These are phyloP conservation scores for Daldinia grandis DNA, from an alignment of 495 filamentous ascomycete species.

Conservation along the genomic window DNA sequence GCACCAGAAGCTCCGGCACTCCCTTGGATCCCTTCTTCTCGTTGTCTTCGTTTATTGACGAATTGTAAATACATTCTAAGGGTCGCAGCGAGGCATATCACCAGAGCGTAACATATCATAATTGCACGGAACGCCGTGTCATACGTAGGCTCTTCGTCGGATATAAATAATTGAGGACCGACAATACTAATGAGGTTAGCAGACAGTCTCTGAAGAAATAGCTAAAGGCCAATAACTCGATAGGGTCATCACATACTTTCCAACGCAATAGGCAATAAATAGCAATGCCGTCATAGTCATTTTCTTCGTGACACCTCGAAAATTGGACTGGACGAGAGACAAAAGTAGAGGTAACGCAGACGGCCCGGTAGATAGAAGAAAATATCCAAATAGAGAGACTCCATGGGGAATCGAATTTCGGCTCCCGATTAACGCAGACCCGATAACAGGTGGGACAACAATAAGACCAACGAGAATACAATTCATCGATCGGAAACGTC, in stretches of 20 bases:
- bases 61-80: conserved; percentile 55
- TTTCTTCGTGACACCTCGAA: conserved; percentile 78
- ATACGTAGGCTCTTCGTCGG: conserved; percentile 46
- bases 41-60: conserved; percentile 51
- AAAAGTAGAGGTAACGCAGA: conserved; percentile 46
- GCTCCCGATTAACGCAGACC: conserved; percentile 50
- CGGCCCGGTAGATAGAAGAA: conserved; percentile 47
- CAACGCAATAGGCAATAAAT: conserved; percentile 70
- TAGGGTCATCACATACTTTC: conserved; percentile 50
- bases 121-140: conserved; percentile 61
- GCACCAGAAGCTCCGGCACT: conserved; percentile 53
- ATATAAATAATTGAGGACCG: conserved; percentile 48
- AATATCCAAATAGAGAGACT: conserved; percentile 47
- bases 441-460: conserved; percentile 51
- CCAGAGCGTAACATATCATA: conserved; percentile 61
- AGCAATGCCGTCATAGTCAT: conserved; percentile 70
- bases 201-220: neutral
- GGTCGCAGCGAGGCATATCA: conserved; percentile 48
- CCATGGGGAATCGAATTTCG: conserved; percentile 40
- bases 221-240: neutral
- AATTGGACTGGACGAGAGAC: conserved; percentile 61
- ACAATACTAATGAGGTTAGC: conserved; percentile 34
- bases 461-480: conserved; percentile 50
- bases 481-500: conserved; percentile 50
- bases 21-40: conserved; percentile 52